Percentiles rank a stretch among this genome's conserved stretches.
Evolutionary conservation across 305 asterid species (phyloP).

Genomic region (Solanum hybrid): DNA sequence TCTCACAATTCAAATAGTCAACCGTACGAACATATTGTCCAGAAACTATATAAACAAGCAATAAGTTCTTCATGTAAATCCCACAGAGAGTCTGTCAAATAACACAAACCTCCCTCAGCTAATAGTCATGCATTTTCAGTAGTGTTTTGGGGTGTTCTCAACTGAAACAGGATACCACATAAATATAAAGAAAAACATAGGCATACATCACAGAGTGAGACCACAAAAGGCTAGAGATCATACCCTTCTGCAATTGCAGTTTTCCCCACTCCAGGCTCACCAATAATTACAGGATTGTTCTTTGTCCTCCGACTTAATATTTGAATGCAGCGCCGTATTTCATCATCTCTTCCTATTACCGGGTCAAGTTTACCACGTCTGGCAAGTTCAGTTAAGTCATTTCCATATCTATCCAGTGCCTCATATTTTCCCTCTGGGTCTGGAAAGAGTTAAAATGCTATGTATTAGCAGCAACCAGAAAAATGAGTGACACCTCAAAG

Average conservation of each 20-base stretch:
- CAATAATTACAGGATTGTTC: constrained; percentile 76
- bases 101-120: not conserved
- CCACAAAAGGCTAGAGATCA: constrained; percentile 4
- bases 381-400: constrained; percentile 79
- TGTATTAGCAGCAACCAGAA: not conserved
- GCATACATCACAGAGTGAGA: not conserved
- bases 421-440: constrained; percentile 75
- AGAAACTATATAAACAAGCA: not conserved
- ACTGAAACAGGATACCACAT: not conserved
- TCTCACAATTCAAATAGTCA: not conserved
- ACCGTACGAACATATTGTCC: not conserved
- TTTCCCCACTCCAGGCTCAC: constrained; percentile 88
- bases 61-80: not conserved
- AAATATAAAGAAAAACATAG: not conserved
- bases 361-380: constrained; percentile 77
- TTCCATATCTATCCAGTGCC: constrained; percentile 77
- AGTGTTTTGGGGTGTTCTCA: not conserved
- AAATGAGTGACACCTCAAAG: not conserved
- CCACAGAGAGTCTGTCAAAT: not conserved
- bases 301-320: constrained; percentile 66
- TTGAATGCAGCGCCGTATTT: constrained; percentile 74
- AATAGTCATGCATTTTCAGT: not conserved
- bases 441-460: constrained; percentile 4
- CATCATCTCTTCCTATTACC: constrained; percentile 77
- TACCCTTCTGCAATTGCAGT: constrained; percentile 93